Evolutionary conservation across 1,139 yeast species (phyloP).

Genomic region (Magnusiomyces paraingens): DNA sequence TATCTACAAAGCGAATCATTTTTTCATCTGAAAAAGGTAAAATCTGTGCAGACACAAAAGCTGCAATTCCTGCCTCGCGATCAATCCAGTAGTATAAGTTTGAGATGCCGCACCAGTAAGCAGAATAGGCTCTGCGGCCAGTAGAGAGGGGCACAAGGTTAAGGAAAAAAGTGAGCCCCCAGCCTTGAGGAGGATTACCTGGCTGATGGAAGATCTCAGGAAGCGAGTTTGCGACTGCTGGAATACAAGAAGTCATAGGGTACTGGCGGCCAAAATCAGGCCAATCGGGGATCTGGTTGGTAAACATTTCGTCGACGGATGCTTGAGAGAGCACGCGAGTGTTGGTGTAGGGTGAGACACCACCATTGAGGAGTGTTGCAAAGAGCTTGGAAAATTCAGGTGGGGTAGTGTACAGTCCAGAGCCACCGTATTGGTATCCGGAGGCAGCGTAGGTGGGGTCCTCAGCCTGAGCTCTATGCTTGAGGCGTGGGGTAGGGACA

Average conservation of each 20-base stretch:
- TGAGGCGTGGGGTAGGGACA: conserved; percentile 2
- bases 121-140: conserved; percentile 39
- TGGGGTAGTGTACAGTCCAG: conserved; percentile 41
- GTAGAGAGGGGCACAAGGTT: conserved; percentile 25
- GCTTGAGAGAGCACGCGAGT: conserved; percentile 21
- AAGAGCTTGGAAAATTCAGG: conserved; percentile 41
- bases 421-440: conserved; percentile 36
- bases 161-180: conserved; percentile 21
- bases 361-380: conserved; percentile 42
- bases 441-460: background rate
- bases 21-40: conserved; percentile 29
- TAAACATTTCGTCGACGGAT: conserved; percentile 20
- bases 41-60: conserved; percentile 40
- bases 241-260: conserved; percentile 14
- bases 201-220: conserved; percentile 20
- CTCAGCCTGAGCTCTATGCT: background rate
- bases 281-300: conserved; percentile 20
- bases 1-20: conserved; percentile 9
- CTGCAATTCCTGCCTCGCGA: conserved; percentile 39
- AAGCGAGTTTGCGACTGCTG: conserved; percentile 18
- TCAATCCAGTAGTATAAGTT: conserved; percentile 45
- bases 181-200: conserved; percentile 18
- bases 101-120: conserved; percentile 44
- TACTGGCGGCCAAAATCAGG: conserved; percentile 17
- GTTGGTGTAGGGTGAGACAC: conserved; percentile 25